Evolutionary conservation across 129 eudicot genomes (phyloP).

Genomic region (Centrapalus pauciflorus): DNA sequence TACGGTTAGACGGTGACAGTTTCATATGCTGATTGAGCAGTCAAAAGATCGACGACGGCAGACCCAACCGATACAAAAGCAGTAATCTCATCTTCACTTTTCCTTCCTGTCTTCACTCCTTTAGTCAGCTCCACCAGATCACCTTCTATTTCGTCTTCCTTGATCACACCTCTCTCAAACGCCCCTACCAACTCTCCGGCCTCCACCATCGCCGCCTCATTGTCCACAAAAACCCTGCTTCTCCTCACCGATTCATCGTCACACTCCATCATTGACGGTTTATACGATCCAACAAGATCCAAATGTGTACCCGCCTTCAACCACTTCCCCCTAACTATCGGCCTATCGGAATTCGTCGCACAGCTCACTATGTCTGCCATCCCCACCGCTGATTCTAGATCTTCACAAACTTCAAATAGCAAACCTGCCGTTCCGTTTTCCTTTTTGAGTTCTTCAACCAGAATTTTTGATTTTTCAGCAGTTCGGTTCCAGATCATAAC

Average conservation of each 20-base stretch:
- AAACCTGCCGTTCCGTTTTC: conserved; percentile 44
- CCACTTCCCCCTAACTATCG: conserved; percentile 69
- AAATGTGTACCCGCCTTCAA: conserved; percentile 76
- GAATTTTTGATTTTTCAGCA: conserved; percentile 26
- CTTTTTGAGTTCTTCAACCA: conserved; percentile 31
- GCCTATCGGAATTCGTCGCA: conserved; percentile 64
- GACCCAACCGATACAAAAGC: conserved; percentile 94
- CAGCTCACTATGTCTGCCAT: conserved; percentile 72
- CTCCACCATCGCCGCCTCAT: conserved; percentile 67
- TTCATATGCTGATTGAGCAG: conserved; percentile 78
- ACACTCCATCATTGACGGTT: conserved; percentile 80
- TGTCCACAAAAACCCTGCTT: conserved; percentile 79
- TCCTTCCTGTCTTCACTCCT: conserved; percentile 67
- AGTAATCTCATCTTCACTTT: conserved; percentile 53
- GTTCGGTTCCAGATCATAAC: conserved; percentile 76
- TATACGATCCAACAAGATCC: conserved; percentile 92
- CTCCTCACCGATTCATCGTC: conserved; percentile 70
- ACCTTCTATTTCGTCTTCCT: conserved; percentile 52
- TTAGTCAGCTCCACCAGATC: conserved; percentile 65
- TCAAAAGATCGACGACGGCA: conserved; percentile 70
- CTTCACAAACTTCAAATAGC: conserved; percentile 43
- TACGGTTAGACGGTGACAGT: conserved; percentile 18
- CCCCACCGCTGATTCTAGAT: conserved; percentile 43
- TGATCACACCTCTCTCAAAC: conserved; percentile 64
- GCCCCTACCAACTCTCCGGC: conserved; percentile 96